phyloP scores from a whole-genome alignment of 2,329 filamentous ascomycete species.

The Venturia aucupariae region DNA sequence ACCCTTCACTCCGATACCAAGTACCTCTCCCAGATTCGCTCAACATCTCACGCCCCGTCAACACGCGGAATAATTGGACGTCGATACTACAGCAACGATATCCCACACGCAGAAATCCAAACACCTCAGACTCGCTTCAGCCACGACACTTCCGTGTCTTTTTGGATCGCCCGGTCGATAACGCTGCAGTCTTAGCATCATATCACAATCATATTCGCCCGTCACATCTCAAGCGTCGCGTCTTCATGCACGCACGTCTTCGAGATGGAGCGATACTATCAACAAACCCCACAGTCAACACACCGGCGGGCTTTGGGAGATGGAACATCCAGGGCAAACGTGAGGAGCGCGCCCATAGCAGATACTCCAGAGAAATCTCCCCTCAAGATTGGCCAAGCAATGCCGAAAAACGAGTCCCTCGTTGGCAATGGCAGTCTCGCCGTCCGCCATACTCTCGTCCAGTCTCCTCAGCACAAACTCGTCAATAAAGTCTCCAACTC shows the following conservation, averaged over 20 bases:
- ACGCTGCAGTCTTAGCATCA: not conserved
- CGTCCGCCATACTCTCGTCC: slow-evolving; percentile 27
- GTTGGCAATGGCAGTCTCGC: slow-evolving; percentile 34
- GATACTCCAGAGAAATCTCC: not conserved
- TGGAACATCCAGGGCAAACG: slow-evolving; percentile 7
- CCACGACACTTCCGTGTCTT: not conserved
- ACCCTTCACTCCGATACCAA: not conserved
- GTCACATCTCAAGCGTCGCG: not conserved
- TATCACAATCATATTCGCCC: not conserved
- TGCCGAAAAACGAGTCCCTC: slow-evolving; percentile 38
- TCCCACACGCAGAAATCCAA: not conserved
- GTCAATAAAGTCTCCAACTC: slow-evolving; percentile 43
- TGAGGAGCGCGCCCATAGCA: not conserved
- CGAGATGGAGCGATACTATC: slow-evolving; percentile 4
- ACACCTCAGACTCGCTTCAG: not conserved
- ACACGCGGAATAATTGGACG: not conserved
- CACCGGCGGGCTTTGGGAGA: not conserved
- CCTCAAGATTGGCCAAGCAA: not conserved
- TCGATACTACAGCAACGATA: not conserved
- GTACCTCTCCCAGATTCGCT: slow-evolving; percentile 1
- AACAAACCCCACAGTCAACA: not conserved
- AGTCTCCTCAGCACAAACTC: slow-evolving; percentile 38
- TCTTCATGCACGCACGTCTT: not conserved
- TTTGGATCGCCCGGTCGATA: slow-evolving; percentile 2
- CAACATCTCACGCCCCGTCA: not conserved